Conservation (phyloP, 2,329 filamentous ascomycete species). For the Lizonia empirigonia region DNA sequence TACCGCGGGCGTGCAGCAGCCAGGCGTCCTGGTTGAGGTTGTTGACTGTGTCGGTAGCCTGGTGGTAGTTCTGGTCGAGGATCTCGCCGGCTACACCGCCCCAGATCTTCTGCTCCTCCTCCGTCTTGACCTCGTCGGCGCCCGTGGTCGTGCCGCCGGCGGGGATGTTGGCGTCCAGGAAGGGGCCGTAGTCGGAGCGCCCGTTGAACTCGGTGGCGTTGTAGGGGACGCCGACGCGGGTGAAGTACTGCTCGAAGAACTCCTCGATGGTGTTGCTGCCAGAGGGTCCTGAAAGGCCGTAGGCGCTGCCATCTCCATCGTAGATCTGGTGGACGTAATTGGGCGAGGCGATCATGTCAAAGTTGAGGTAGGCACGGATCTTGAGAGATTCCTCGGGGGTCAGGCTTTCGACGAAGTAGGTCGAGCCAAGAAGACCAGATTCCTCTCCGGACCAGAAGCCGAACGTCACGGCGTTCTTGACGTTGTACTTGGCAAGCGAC, state of each 20-base stretch:
- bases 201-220: conserved; percentile 45
- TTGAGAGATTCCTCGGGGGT: conserved; percentile 35
- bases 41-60: conserved; percentile 42
- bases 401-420: conserved; percentile 40
- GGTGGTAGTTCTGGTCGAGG: conserved; percentile 43
- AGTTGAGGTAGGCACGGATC: conserved; percentile 51
- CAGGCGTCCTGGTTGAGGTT: conserved; percentile 45
- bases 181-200: conserved; percentile 48
- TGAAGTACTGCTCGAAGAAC: conserved; percentile 44
- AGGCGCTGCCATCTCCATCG: conserved; percentile 45
- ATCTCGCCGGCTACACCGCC: conserved; percentile 42
- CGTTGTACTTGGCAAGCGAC: conserved; percentile 44
- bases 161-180: conserved; percentile 45
- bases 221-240: conserved; percentile 31
- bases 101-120: conserved; percentile 41
- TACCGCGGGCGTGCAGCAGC: conserved; percentile 38
- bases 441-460: conserved; percentile 50
- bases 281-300: conserved; percentile 39
- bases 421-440: conserved; percentile 44
- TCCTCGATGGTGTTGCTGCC: conserved; percentile 42
- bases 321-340: conserved; percentile 47
- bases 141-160: conserved; percentile 48
- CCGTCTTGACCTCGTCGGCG: conserved; percentile 48
- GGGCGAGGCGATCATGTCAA: conserved; percentile 51
- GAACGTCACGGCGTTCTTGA: conserved; percentile 52